Percentiles rank a stretch among this genome's conserved stretches.
Conservation (phyloP, 139 green algal genomes). For the Closterium sp. region DNA sequence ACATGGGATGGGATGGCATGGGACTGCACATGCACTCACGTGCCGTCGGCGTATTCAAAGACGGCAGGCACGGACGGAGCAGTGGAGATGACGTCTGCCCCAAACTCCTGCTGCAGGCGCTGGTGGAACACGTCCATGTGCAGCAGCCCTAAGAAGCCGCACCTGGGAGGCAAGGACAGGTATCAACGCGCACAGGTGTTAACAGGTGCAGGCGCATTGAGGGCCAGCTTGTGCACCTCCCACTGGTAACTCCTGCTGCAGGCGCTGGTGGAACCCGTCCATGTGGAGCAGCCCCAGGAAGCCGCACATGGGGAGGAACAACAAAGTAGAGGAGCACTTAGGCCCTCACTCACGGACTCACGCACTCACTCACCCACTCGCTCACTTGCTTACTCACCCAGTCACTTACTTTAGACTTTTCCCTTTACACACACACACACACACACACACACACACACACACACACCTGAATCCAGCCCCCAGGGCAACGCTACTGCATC, state of each 20-base stretch:
- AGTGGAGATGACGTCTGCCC: conserved; percentile 48
- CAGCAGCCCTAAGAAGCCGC: conserved; percentile 84
- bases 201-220: too few species aligned
- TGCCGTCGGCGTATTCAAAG: conserved; percentile 55
- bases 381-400: neutral
- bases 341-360: neutral
- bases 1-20: too few species aligned
- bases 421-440: neutral
- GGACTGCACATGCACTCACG: neutral
- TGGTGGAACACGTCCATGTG: conserved; percentile 93
- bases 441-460: neutral
- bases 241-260: conserved; percentile 48
- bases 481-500: conserved; percentile 79
- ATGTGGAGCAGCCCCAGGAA: conserved; percentile 91
- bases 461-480: conserved; percentile 49
- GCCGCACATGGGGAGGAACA: conserved; percentile 47
- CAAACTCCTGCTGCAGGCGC: conserved; percentile 52
- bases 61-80: conserved; percentile 83
- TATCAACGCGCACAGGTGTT: neutral
- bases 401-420: too few species aligned
- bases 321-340: neutral
- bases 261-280: conserved; percentile 81
- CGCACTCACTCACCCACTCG: neutral
- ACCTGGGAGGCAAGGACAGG: conserved; percentile 2
- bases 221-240: neutral